Percentiles rank a stretch among this genome's conserved stretches.
Evolutionary conservation across 2,329 filamentous ascomycete species (phyloP).

Genomic region (Apiospora pterosperma): DNA sequence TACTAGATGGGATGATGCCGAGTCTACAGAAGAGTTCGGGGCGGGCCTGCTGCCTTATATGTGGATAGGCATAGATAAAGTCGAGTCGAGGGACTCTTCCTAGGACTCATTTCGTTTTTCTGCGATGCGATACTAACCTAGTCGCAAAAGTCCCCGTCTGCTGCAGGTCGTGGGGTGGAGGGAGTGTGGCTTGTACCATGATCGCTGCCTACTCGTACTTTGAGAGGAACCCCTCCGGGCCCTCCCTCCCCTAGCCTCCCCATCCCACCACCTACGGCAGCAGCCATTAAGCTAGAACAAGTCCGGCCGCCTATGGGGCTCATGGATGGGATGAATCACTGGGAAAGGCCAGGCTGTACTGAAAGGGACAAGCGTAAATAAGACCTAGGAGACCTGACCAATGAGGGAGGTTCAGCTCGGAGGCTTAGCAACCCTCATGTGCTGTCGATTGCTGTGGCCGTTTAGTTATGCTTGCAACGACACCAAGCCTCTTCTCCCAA

Average conservation of each 20-base stretch:
- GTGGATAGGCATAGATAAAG: not conserved
- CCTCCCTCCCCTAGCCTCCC: too few relatives aligned
- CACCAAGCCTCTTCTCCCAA: not conserved
- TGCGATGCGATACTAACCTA: not conserved
- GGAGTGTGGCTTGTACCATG: not conserved
- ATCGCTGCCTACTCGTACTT: not conserved
- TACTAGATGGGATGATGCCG: not conserved
- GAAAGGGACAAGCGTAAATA: not conserved
- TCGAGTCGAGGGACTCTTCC: not conserved
- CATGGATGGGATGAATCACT: not conserved
- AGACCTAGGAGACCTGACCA: not conserved
- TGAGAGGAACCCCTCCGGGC: not conserved
- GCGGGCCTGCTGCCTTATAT: constrained; percentile 7
- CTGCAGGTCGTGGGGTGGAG: not conserved
- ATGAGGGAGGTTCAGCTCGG: not conserved
- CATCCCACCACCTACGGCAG: not conserved
- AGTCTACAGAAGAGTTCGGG: not conserved
- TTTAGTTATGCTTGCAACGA: too few relatives aligned
- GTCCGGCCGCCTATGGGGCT: not conserved
- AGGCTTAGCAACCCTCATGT: not conserved
- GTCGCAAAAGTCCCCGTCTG: too few relatives aligned
- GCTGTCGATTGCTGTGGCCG: not conserved
- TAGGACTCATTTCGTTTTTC: constrained; percentile 9
- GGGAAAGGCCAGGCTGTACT: too few relatives aligned
- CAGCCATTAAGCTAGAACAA: not conserved